phyloP scores from a whole-genome alignment of 208 protist genomes.

The Leishmania martiniquensis region DNA sequence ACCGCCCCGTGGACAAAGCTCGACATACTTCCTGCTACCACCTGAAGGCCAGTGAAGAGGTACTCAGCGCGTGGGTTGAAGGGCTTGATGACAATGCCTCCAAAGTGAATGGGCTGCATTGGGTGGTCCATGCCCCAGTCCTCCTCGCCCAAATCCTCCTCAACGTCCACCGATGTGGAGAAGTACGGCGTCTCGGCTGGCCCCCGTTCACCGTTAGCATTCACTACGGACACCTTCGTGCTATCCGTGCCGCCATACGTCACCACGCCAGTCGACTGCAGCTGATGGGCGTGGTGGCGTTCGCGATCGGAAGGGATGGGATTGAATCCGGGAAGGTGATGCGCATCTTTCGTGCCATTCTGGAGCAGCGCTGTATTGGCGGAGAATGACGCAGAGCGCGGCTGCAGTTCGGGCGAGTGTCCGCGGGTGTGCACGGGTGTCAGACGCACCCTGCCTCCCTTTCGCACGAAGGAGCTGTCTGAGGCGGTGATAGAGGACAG shows the following conservation, averaged over 20 bases:
- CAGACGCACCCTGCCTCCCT: constrained; percentile 44
- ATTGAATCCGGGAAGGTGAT: constrained; percentile 25
- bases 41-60: constrained; percentile 84
- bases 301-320: constrained; percentile 9
- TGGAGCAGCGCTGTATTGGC: not conserved
- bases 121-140: constrained; percentile 81
- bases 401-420: not conserved
- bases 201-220: not conserved
- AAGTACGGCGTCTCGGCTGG: constrained; percentile 8
- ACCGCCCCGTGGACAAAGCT: constrained; percentile 88
- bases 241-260: constrained; percentile 25
- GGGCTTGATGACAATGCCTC: constrained; percentile 71
- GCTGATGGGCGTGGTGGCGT: constrained; percentile 7
- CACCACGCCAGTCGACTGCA: constrained; percentile 7
- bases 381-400: not conserved
- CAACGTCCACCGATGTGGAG: constrained; percentile 34
- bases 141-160: constrained; percentile 73
- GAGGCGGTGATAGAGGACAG: constrained; percentile 47
- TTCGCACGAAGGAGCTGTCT: constrained; percentile 36
- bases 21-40: constrained; percentile 85
- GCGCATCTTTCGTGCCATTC: constrained; percentile 1
- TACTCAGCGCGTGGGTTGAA: constrained; percentile 89
- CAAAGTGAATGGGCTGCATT: constrained; percentile 77
- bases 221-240: not conserved
- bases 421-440: constrained; percentile 29